phyloP scores from a whole-genome alignment of 176 grass and related monocot genomes.

The Alopecurus myosuroides region DNA sequence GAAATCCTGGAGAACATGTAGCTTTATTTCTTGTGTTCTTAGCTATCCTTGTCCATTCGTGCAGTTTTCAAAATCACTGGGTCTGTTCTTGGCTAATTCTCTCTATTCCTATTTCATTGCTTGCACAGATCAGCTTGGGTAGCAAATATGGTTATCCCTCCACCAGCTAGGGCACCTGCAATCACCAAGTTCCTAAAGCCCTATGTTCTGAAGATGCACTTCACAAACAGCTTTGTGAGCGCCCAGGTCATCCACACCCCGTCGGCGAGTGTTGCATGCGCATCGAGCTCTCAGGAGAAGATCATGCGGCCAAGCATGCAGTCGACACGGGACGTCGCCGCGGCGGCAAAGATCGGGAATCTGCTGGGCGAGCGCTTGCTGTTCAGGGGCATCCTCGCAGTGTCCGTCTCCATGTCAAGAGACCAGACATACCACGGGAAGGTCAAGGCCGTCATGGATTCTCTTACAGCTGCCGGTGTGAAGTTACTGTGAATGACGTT shows the following conservation, averaged over 20 bases:
- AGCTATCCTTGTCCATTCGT: neutral
- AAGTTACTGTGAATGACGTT: constrained; percentile 46
- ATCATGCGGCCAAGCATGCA: constrained; percentile 61
- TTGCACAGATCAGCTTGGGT: constrained; percentile 13
- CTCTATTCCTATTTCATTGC: neutral
- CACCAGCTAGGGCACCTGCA: constrained; percentile 40
- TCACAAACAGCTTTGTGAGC: constrained; percentile 62
- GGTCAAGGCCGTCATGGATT: constrained; percentile 70
- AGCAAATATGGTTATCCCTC: constrained; percentile 55
- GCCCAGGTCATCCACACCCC: constrained; percentile 75
- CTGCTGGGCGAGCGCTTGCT: constrained; percentile 66
- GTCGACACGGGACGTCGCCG: constrained; percentile 48
- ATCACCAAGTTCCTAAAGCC: constrained; percentile 63
- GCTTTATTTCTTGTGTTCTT: neutral
- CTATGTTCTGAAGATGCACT: constrained; percentile 77
- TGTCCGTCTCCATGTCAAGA: constrained; percentile 63
- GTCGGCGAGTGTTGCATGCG: constrained; percentile 36
- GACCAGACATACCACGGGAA: constrained; percentile 75
- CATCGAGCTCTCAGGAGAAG: constrained; percentile 68
- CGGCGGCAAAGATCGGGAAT: constrained; percentile 72
- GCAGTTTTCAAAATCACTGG: neutral
- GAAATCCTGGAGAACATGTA: neutral
- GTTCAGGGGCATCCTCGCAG: constrained; percentile 53
- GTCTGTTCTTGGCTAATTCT: constrained; percentile 20
- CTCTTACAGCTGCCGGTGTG: constrained; percentile 49